Base-by-base conservation (phyloP, 1,284 basidiomycete genomes). In the Ustilago sp. region DNA sequence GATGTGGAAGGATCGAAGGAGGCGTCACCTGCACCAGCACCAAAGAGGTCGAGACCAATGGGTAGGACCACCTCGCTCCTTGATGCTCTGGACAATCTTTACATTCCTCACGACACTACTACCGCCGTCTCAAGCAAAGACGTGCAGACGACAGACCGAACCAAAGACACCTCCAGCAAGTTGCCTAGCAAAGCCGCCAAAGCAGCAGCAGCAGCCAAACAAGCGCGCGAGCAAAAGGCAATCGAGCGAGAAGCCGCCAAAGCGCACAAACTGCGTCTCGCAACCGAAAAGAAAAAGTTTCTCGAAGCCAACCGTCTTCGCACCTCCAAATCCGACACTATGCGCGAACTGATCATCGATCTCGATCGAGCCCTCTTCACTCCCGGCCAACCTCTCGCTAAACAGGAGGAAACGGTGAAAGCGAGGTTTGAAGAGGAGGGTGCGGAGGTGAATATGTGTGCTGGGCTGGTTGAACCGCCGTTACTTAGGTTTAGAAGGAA, bases 261-360 rank as follows among this genome's bases (percentile, higher is more conserved):
- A 52, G 57, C 59, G 11, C 58, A 54, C 55, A 76, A 76, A 31
- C 55, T 48, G 7, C 60, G 41, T 12, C 51, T 52, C 0, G 60
- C 59, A 9, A 63, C 67, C 1, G 67, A 73, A 12, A 76, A 71
- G 58, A 79, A 74, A 59, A 61, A 68, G 2, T 76, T 75, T 45
- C 53, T 59, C n/a, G 70, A 79, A 43, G 77, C 54, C 28, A 79
- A 79, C 43, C 71, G 71, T 11, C 70, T 79, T 11, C 67, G 70
- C 31, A 64, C 64, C 3, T 69, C 63, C 28, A 79, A 79, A 52
- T 23, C 62, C 8, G 77, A 79, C 9, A 79, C 77, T 31, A 76
- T 79, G 64, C 66, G 59, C 41, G 77, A 79, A 55, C 52, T 79
- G 38, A 70, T 76, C 23, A 53, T 76, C 39, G 74, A 76, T 51